Base-by-base conservation (phyloP, 495 filamentous ascomycete genomes). In the Haplographium delicatum region DNA sequence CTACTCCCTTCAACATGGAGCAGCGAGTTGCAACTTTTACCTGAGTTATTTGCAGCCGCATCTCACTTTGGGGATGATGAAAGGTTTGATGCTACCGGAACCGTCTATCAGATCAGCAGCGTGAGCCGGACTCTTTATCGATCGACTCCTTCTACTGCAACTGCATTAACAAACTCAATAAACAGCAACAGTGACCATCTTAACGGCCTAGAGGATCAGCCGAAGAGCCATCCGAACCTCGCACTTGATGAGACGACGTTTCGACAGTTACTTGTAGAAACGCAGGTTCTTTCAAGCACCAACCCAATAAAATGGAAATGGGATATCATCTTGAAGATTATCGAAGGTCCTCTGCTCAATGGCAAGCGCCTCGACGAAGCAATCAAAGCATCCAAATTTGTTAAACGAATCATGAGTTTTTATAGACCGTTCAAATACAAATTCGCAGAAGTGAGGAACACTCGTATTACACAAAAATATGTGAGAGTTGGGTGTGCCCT, bases 241-340 rank as follows among this genome's bases (percentile, higher is more conserved):
- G 75, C 84, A 27, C 87, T 95, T 67, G 93, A 97, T 57, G 94
- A 97, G 54, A 80, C 79, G 13, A 83, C 83, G 11, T 98, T 98
- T 65, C 84, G 91, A 34, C 83, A 83, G 56, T 74, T 90, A 4
- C 75, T 98, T 44, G 63, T 96, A 28, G 94, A 98, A 52, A 95
- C 89, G 0, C 80, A 86, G 51, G 88, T 97, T 5, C 69, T 96
- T 42, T 85, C 80, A 44, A 88, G 84, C 30, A 84, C 85, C 42
- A 96, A 94, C 51, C 94, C 82, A 63, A 71, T 80, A 16, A 98
- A 98, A 61, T 98, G 93, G 93, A 89, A 93, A 57, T 98, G 93
- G 93, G 87, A 95, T 56, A 70, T 94, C 22, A 88, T 98, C 34
- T 78, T 88, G 47, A 82, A 84, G 57, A 81, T 97, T 27, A 90